phyloP scores from a whole-genome alignment of 495 filamentous ascomycete species.

The Penicillium atrosanguineum region DNA sequence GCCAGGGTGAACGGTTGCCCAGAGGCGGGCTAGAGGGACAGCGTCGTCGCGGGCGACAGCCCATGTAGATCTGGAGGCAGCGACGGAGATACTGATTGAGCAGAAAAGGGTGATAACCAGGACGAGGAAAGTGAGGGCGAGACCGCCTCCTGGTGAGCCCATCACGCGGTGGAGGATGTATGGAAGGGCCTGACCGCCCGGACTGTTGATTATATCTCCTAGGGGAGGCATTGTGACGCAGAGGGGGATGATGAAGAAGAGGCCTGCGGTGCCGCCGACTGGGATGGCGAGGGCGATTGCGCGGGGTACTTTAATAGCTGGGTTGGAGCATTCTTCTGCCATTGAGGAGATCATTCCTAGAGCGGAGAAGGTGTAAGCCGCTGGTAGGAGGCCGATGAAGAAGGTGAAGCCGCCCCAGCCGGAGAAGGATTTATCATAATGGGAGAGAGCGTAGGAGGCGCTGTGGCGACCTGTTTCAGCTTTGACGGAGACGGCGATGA shows the following conservation, averaged over 20 bases:
- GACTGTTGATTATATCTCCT: slow-evolving; percentile 38
- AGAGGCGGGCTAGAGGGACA: slow-evolving; percentile 33
- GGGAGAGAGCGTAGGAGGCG: slow-evolving; percentile 39
- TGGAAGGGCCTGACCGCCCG: slow-evolving; percentile 42
- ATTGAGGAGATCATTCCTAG: slow-evolving; percentile 53
- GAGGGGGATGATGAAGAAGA: slow-evolving; percentile 50
- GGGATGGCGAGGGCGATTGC: slow-evolving; percentile 45
- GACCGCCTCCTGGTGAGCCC: slow-evolving; percentile 47
- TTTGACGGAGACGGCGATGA: slow-evolving; percentile 40
- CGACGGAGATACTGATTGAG: slow-evolving; percentile 60
- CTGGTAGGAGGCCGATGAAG: slow-evolving; percentile 52
- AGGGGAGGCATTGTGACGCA: slow-evolving; percentile 46
- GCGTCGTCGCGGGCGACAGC: slow-evolving; percentile 59
- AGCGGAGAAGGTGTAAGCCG: slow-evolving; percentile 50
- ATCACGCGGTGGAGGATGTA: slow-evolving; percentile 49
- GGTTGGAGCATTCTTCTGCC: slow-evolving; percentile 48
- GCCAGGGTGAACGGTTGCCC: slow-evolving; percentile 27
- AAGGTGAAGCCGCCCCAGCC: slow-evolving; percentile 49
- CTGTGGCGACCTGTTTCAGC: slow-evolving; percentile 43
- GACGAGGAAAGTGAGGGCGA: slow-evolving; percentile 47
- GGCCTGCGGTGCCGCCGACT: slow-evolving; percentile 39
- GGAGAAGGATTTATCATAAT: slow-evolving; percentile 48
- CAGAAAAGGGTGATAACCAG: slow-evolving; percentile 64
- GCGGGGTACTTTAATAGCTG: slow-evolving; percentile 44
- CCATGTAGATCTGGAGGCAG: slow-evolving; percentile 58